Percentiles rank a stretch among this genome's conserved stretches.
Evolutionary conservation across 2,329 filamentous ascomycete genomes (phyloP).

Genomic region (Elsinoe perseae): DNA sequence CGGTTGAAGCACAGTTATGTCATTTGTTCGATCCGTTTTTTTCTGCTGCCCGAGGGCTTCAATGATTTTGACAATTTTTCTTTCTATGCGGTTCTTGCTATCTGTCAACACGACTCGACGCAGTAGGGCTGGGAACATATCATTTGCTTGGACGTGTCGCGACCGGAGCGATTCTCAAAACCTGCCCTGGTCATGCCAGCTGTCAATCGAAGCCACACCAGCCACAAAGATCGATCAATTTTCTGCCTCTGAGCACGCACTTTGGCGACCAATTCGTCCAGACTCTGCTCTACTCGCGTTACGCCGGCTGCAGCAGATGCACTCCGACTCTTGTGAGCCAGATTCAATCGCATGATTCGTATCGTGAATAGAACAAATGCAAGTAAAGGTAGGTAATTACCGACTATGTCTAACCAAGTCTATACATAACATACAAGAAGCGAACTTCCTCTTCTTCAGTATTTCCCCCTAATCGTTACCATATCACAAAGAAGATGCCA

Average conservation of each 20-base stretch:
- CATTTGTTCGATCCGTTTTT: not conserved
- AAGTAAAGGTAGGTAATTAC: not conserved
- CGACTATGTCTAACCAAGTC: not conserved
- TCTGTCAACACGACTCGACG: not conserved
- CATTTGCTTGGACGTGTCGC: not conserved
- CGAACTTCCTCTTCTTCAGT: not conserved
- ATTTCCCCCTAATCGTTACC: not conserved
- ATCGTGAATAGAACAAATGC: not conserved
- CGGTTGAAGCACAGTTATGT: not conserved
- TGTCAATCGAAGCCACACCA: not conserved
- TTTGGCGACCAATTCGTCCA: not conserved
- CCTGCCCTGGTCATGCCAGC: not conserved
- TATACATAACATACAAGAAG: slow-evolving; percentile 8
- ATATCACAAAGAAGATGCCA: not conserved
- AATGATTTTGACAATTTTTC: not conserved
- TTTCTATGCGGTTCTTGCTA: not conserved
- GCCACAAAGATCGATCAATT: not conserved
- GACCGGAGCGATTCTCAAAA: not conserved
- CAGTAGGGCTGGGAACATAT: not conserved
- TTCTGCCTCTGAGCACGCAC: not conserved
- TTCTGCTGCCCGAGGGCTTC: not conserved
- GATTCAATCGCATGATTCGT: too few relatives aligned
- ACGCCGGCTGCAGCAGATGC: too few relatives aligned
- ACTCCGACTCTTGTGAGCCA: too few relatives aligned
- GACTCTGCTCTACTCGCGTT: too few relatives aligned